Evolutionary conservation across 352 stramenopile species (phyloP).

Genomic region (Albugo laibachii): DNA sequence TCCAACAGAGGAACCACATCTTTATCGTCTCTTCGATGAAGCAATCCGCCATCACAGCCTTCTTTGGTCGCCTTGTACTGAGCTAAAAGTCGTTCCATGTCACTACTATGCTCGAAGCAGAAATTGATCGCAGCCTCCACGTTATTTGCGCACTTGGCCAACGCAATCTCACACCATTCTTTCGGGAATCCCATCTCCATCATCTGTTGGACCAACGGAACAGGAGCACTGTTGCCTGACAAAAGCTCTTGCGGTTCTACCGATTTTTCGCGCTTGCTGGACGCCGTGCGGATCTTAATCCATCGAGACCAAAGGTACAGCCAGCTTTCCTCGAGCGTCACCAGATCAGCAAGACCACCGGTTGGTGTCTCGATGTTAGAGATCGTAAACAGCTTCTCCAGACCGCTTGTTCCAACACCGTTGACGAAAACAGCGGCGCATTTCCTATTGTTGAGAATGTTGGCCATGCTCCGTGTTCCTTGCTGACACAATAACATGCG

Average conservation of each 20-base stretch:
- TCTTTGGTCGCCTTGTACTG: constrained; percentile 49
- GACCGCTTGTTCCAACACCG: constrained; percentile 20
- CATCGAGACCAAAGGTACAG: constrained; percentile 58
- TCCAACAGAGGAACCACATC: constrained; percentile 28
- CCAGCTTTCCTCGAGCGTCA: constrained; percentile 63
- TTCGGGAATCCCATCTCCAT: constrained; percentile 88
- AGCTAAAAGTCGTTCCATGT: constrained; percentile 77
- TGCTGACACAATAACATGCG: constrained; percentile 66
- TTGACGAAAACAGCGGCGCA: constrained; percentile 46
- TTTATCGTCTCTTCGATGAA: constrained; percentile 11
- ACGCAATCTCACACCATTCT: constrained; percentile 81
- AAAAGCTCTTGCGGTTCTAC: neutral
- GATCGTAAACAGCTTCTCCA: constrained; percentile 46
- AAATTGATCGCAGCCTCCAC: constrained; percentile 84
- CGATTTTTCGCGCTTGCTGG: constrained; percentile 4
- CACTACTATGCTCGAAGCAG: constrained; percentile 82
- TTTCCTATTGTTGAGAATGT: constrained; percentile 43
- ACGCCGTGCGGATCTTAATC: constrained; percentile 30
- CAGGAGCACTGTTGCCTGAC: constrained; percentile 14
- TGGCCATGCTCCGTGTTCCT: constrained; percentile 40
- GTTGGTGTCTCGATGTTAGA: constrained; percentile 55
- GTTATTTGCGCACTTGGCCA: constrained; percentile 71
- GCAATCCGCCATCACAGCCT: constrained; percentile 22
- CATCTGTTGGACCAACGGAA: constrained; percentile 78
- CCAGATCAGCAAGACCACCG: constrained; percentile 41